phyloP scores from a whole-genome alignment of 305 asterid genomes.

The Rubia balearica region DNA sequence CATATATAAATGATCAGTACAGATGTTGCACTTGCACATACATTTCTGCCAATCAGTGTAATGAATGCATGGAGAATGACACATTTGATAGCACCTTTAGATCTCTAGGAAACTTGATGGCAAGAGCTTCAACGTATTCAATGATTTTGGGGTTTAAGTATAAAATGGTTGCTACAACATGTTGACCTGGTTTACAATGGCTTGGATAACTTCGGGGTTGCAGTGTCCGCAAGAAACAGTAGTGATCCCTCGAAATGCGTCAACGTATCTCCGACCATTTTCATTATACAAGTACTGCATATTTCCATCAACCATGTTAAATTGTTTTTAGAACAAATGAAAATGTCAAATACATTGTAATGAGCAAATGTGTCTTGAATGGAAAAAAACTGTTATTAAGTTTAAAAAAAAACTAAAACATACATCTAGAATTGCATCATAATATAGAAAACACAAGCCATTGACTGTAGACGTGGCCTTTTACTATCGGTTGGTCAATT shows the following conservation, averaged over 20 bases:
- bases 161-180: constrained; percentile 55
- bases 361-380: background rate
- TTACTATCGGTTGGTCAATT: no score
- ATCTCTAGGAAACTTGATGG: constrained; percentile 65
- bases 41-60: background rate
- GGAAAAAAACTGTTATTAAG: no score
- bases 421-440: no score
- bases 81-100: constrained; percentile 39
- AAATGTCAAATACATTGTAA: background rate
- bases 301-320: constrained; percentile 75
- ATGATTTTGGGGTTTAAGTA: constrained; percentile 63
- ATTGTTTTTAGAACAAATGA: constrained; percentile 24
- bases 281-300: constrained; percentile 80
- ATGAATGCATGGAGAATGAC: background rate
- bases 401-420: no score
- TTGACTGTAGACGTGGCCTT: no score
- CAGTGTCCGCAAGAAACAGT: constrained; percentile 86
- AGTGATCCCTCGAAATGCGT: constrained; percentile 79
- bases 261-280: constrained; percentile 62
- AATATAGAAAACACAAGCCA: no score
- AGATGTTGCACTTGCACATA: background rate
- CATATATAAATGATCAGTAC: background rate
- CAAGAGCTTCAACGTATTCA: constrained; percentile 81
- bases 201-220: constrained; percentile 77
- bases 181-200: constrained; percentile 58